These are phyloP conservation scores for Auriculariales sp. DNA, from an alignment of 768 basidiomycete genomes.

Conservation along the genomic window DNA sequence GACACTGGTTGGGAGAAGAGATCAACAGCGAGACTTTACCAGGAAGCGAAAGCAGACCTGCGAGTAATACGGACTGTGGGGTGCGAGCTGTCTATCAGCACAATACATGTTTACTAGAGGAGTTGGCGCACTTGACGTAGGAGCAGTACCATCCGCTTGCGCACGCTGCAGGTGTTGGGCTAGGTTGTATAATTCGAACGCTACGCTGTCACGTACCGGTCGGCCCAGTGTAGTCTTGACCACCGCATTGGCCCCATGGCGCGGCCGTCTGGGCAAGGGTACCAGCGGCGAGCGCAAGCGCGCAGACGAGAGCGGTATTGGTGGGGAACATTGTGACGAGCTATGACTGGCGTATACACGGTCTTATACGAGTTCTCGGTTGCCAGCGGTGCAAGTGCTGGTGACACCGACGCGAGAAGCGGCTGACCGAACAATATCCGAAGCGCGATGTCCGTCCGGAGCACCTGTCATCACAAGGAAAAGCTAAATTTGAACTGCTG, in stretches of 20 bases:
- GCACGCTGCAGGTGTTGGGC: not conserved
- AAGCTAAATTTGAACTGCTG: too few species aligned
- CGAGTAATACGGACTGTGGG: not conserved
- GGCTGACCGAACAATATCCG: too few species aligned
- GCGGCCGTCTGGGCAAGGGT: not conserved
- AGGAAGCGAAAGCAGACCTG: not conserved
- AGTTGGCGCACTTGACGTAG: too few species aligned
- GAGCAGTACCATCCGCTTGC: not conserved
- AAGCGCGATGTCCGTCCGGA: too few species aligned
- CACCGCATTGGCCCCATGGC: constrained; percentile 4
- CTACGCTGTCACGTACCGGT: not conserved
- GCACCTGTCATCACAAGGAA: too few species aligned
- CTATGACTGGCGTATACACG: too few species aligned
- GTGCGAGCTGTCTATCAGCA: not conserved
- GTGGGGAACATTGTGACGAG: too few species aligned
- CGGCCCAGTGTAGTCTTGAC: constrained; percentile 1
- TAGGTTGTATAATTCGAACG: not conserved
- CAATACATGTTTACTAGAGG: not conserved
- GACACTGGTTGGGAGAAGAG: constrained; percentile 3
- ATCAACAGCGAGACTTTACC: not conserved
- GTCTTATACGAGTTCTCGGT: too few species aligned
- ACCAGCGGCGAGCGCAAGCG: not conserved
- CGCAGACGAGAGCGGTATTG: not conserved
- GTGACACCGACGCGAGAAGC: too few species aligned
- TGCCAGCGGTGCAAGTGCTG: too few species aligned